Percentiles rank a stretch among this genome's conserved stretches.
phyloP scores from a whole-genome alignment of 2,329 filamentous ascomycete species.

The Bipolaris oryzae region DNA sequence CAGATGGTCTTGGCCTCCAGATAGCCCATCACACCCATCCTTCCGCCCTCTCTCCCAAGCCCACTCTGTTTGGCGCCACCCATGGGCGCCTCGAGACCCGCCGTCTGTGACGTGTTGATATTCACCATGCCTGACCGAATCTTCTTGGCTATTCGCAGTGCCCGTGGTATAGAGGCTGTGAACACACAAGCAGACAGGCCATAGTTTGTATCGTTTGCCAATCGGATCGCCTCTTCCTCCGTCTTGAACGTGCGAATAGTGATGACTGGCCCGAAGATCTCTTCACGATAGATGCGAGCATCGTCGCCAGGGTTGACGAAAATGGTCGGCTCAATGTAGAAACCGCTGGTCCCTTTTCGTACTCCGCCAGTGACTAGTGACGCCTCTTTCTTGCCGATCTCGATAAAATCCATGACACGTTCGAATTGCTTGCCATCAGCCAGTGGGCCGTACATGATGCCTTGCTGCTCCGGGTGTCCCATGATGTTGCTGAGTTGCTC shows the following conservation, averaged over 20 bases:
- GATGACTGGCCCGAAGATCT: conserved; percentile 44
- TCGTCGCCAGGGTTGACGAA: conserved; percentile 38
- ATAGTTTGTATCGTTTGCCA: conserved; percentile 43
- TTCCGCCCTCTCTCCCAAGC: no score
- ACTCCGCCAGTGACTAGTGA: conserved; percentile 35
- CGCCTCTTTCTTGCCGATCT: conserved; percentile 35
- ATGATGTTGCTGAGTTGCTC: conserved; percentile 25
- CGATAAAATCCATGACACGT: conserved; percentile 30
- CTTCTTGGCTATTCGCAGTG: not conserved
- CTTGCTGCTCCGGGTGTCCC: conserved; percentile 25
- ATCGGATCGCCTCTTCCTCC: conserved; percentile 39
- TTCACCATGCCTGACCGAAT: not conserved
- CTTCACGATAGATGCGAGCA: conserved; percentile 36
- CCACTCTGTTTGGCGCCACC: not conserved
- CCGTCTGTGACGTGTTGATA: not conserved
- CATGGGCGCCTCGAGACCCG: conserved; percentile 34
- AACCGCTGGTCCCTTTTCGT: conserved; percentile 33
- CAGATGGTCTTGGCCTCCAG: no score
- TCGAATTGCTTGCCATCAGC: conserved; percentile 39
- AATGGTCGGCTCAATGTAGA: conserved; percentile 40
- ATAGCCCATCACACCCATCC: no score
- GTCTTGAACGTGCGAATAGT: conserved; percentile 41
- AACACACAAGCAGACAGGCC: conserved; percentile 12
- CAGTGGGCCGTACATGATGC: conserved; percentile 34
- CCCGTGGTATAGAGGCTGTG: not conserved